Conservation (phyloP, 2,329 filamentous ascomycete genomes). For the Eurotiales sp. region DNA sequence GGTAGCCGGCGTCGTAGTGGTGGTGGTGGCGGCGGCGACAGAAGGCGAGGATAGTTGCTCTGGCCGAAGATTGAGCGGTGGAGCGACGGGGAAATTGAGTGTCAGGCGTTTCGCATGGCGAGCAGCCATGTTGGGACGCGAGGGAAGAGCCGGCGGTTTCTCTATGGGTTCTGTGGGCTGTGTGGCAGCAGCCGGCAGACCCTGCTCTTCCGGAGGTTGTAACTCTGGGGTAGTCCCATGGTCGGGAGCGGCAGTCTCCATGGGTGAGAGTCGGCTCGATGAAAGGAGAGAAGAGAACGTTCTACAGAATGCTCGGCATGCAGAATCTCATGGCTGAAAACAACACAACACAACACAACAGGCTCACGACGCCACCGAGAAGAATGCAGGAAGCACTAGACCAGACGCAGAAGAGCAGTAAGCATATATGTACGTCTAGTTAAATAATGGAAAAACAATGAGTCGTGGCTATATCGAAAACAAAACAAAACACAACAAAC, state of each 20-base stretch:
- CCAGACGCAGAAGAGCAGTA: no score
- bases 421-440: no score
- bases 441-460: no score
- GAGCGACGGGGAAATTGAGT: constrained; percentile 45
- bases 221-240: constrained; percentile 11
- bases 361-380: not conserved
- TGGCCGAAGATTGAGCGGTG: constrained; percentile 20
- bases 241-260: constrained; percentile 7
- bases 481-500: not conserved
- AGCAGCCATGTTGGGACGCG: constrained; percentile 30
- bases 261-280: no score
- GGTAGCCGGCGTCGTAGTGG: constrained; percentile 9
- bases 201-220: constrained; percentile 1
- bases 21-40: constrained; percentile 20
- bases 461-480: no score
- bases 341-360: not conserved
- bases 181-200: no score
- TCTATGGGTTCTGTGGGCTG: no score
- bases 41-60: constrained; percentile 25
- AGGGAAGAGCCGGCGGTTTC: constrained; percentile 2
- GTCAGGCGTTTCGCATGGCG: constrained; percentile 45
- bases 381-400: not conserved
- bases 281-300: not conserved
- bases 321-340: constrained; percentile 4
- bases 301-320: not conserved